Percentiles rank a stretch among this genome's conserved stretches.
Conservation (phyloP, 2,329 filamentous ascomycete species). For the Xylariaceae sp. region DNA sequence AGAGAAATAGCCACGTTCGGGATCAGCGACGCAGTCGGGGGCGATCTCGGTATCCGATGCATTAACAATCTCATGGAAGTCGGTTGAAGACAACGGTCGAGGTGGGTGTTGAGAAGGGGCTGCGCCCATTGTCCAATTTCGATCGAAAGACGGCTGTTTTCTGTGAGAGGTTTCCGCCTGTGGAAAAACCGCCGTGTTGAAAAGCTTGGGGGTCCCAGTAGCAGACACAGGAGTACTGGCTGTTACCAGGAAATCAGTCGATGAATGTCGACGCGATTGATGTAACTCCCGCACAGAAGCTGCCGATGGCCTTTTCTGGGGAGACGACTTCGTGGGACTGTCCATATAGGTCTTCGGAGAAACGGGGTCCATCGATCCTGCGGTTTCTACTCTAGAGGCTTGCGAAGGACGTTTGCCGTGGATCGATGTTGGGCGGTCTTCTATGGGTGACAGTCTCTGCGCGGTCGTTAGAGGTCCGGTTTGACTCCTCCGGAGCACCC, state of each 20-base stretch:
- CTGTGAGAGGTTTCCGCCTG: constrained; percentile 44
- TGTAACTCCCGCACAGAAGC: constrained; percentile 77
- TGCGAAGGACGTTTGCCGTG: constrained; percentile 48
- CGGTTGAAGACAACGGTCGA: constrained; percentile 50
- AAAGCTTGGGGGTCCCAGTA: constrained; percentile 39
- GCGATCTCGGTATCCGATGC: constrained; percentile 35
- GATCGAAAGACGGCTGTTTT: constrained; percentile 65
- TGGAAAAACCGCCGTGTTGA: constrained; percentile 40
- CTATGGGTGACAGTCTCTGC: constrained; percentile 39
- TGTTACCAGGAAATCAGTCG: constrained; percentile 62
- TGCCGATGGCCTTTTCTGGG: constrained; percentile 64
- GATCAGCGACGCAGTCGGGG: constrained; percentile 51
- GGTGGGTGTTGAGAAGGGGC: constrained; percentile 38
- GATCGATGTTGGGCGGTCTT: constrained; percentile 43
- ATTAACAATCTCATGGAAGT: constrained; percentile 41
- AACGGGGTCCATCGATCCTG: constrained; percentile 38
- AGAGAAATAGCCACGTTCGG: constrained; percentile 90
- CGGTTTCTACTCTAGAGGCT: constrained; percentile 46
- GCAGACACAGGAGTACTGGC: constrained; percentile 32
- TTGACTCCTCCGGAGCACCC: constrained; percentile 43
- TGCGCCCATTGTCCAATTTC: constrained; percentile 61
- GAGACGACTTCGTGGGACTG: constrained; percentile 43
- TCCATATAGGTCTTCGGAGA: constrained; percentile 39
- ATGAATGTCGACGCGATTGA: constrained; percentile 82
- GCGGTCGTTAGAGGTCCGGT: constrained; percentile 53